A percentile compares a stretch with the other conserved stretches of the same genome.
phyloP scores from a whole-genome alignment of 495 filamentous ascomycete species.

The Xylaria acuta region DNA sequence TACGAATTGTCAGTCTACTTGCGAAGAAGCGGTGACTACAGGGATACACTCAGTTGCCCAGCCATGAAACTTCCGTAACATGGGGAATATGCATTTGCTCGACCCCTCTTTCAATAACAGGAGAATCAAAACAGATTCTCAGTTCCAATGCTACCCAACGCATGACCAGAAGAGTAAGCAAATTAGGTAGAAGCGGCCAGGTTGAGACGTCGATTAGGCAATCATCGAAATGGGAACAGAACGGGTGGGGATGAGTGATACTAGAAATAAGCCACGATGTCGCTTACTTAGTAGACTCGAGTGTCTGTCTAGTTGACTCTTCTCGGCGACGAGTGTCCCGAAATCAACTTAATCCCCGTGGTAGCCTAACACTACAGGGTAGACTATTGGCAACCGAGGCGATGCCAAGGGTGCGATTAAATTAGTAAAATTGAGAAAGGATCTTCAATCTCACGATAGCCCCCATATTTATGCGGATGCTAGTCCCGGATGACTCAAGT shows the following conservation, averaged over 20 bases:
- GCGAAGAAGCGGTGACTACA: too few species aligned
- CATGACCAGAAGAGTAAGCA: not conserved
- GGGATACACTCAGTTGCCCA: not conserved
- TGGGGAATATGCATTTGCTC: not conserved
- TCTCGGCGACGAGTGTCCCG: not conserved
- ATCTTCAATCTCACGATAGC: conserved; percentile 9
- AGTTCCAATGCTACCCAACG: not conserved
- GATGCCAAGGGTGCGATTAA: conserved; percentile 20
- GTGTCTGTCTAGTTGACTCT: not conserved
- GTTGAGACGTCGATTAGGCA: not conserved
- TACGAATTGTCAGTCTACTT: not conserved
- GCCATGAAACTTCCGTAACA: not conserved
- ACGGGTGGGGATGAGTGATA: not conserved
- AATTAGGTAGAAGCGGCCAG: not conserved
- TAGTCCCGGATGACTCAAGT: conserved; percentile 2
- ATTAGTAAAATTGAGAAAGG: conserved; percentile 8
- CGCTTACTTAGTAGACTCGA: not conserved
- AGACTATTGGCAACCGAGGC: not conserved
- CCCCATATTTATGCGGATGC: not conserved
- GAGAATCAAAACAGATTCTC: not conserved
- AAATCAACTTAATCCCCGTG: conserved; percentile 2
- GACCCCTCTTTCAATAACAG: not conserved
- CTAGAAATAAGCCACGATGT: not conserved
- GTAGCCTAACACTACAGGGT: conserved; percentile 18
- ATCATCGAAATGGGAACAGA: not conserved